Evolutionary conservation across 768 basidiomycete genomes (phyloP).

Genomic region (Podaxis sp.): DNA sequence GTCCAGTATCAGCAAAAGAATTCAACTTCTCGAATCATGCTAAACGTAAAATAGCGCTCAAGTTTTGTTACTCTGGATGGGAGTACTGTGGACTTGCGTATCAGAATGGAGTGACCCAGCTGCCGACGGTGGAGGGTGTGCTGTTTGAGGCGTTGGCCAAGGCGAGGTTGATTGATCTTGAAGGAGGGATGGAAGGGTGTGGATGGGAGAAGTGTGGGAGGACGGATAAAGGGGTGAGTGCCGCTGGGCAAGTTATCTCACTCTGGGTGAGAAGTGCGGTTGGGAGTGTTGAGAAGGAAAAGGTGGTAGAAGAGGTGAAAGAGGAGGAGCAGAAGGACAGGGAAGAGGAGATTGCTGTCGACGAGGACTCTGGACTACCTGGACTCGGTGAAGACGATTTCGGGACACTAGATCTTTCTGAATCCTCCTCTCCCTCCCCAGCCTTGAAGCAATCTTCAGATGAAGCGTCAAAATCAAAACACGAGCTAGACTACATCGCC

Average conservation of each 20-base stretch:
- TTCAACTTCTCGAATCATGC: conserved; percentile 73
- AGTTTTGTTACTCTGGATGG: conserved; percentile 91
- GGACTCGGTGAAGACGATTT: conserved; percentile 37
- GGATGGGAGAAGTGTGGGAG: conserved; percentile 91
- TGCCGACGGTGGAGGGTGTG: conserved; percentile 91
- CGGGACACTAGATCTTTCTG: conserved; percentile 33
- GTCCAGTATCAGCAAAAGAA: conserved; percentile 18
- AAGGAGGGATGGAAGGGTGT: conserved; percentile 78
- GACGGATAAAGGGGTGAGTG: conserved; percentile 95
- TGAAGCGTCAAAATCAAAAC: conserved; percentile 22
- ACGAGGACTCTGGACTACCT: conserved; percentile 15
- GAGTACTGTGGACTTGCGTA: conserved; percentile 89
- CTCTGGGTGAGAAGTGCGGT: conserved; percentile 85
- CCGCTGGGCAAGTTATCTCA: conserved; percentile 89
- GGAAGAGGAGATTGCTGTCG: not conserved
- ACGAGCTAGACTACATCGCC: conserved; percentile 74
- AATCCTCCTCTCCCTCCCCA: conserved; percentile 16
- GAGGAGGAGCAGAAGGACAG: conserved; percentile 11
- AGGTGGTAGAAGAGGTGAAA: conserved; percentile 15
- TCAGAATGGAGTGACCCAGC: conserved; percentile 66
- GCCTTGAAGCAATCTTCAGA: not conserved
- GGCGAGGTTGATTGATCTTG: conserved; percentile 73
- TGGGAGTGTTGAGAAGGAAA: conserved; percentile 22
- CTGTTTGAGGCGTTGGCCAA: conserved; percentile 79
- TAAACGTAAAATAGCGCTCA: conserved; percentile 87